Percentiles rank a stretch among this genome's conserved stretches.
These are phyloP conservation scores for Margaritispora aquatica DNA, from an alignment of 495 filamentous ascomycete genomes.

Conservation along the genomic window DNA sequence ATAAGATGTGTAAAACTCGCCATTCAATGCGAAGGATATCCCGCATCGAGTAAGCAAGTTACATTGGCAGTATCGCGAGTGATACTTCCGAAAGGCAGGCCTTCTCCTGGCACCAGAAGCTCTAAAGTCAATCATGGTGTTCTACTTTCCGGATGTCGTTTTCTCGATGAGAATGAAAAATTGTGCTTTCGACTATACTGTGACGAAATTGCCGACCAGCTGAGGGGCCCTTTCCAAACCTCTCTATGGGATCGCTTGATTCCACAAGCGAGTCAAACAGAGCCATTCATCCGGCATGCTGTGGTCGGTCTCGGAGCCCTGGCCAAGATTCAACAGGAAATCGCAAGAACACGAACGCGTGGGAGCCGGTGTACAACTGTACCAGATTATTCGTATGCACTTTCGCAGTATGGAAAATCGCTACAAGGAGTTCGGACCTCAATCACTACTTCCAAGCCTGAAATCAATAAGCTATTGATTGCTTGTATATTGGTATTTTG, in stretches of 20 bases:
- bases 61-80: background rate
- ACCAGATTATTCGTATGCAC: conserved; percentile 4
- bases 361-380: background rate
- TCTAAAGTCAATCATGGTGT: too few relatives aligned
- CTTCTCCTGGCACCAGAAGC: too few relatives aligned
- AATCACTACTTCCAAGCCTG: background rate
- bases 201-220: background rate
- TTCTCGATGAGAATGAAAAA: background rate
- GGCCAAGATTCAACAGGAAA: background rate
- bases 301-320: conserved; percentile 13
- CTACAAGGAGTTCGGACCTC: conserved; percentile 8
- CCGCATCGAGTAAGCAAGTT: background rate
- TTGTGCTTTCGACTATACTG: conserved; percentile 7
- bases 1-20: conserved; percentile 20
- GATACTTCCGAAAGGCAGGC: background rate
- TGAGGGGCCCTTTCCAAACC: conserved; percentile 4
- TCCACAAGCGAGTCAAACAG: conserved; percentile 8
- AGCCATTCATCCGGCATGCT: conserved; percentile 8
- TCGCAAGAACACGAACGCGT: too few relatives aligned
- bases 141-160: background rate
- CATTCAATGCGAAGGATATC: conserved; percentile 9
- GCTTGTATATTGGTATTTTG: conserved; percentile 13
- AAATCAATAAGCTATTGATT: conserved; percentile 5
- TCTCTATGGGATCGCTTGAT: conserved; percentile 10
- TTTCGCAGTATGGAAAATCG: conserved; percentile 9